These are phyloP conservation scores for Cryomyces antarcticus DNA, from an alignment of 495 filamentous ascomycete species.

Conservation along the genomic window DNA sequence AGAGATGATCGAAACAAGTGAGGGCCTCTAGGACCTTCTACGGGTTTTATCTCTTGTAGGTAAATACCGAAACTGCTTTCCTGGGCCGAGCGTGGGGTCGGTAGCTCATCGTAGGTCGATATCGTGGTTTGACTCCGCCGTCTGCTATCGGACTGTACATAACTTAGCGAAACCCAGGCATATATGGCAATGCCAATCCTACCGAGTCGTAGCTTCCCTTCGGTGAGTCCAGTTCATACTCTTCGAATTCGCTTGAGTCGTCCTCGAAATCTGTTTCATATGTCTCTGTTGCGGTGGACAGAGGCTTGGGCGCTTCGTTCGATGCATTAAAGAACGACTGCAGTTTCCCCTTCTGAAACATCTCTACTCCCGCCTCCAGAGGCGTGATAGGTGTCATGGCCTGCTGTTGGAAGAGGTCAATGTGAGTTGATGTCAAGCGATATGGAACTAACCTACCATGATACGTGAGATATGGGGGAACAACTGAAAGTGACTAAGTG, in stretches of 20 bases:
- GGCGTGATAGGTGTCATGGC: conserved; percentile 19
- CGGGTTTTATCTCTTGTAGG: conserved; percentile 30
- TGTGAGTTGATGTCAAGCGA: neutral
- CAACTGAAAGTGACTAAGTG: no score
- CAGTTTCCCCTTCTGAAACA: conserved; percentile 19
- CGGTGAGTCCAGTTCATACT: conserved; percentile 40
- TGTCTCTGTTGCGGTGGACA: conserved; percentile 49
- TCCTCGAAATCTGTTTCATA: conserved; percentile 56
- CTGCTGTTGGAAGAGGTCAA: conserved; percentile 3
- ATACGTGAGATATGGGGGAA: neutral
- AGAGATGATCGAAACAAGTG: conserved; percentile 60
- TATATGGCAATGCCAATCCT: conserved; percentile 13
- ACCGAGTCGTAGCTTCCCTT: conserved; percentile 47
- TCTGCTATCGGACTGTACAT: conserved; percentile 21
- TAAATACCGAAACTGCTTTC: conserved; percentile 24
- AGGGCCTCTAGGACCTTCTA: conserved; percentile 65
- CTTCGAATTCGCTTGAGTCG: conserved; percentile 29
- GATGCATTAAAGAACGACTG: conserved; percentile 14
- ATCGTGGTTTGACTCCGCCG: conserved; percentile 51
- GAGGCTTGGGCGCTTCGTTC: conserved; percentile 20
- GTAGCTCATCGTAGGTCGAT: conserved; percentile 55
- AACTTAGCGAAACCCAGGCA: neutral
- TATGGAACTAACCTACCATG: neutral
- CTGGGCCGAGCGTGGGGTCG: conserved; percentile 39
- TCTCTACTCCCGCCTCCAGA: conserved; percentile 27